Base-by-base conservation (phyloP, 2,329 filamentous ascomycete species). In the Ambrosiella xylebori region DNA sequence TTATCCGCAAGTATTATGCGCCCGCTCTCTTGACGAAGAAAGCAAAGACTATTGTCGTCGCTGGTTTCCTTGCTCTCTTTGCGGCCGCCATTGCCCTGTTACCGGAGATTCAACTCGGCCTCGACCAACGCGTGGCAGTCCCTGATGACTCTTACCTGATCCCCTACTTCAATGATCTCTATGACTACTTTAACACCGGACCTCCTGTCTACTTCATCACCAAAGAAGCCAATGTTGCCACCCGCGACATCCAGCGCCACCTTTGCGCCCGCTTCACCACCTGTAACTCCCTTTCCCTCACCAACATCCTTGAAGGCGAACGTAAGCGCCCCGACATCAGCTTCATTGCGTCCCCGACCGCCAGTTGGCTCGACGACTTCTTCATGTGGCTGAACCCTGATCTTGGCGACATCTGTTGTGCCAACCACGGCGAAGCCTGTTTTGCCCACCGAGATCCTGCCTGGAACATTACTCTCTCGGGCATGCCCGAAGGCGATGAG, bases 121-220 rank as follows among this genome's bases (percentile, higher is more conserved):
- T 98, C 36, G 93, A 98, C 66, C 93, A 98, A 71, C 83, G 93
- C 15, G 91, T 96, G 57, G 93, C 93, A 9, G 86, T 98, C 59
- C 93, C 93, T 0, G 87, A 86, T 63, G 90, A 88, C 65, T 97
- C 91, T 1, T 98, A 98, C 68, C 75, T 98, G 55, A 95, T 98
- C 62, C 81, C 86, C 8, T 98, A 95, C 70, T 98, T 98, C 71
- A 89, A 97, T 66, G 93, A 98, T 67, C 74, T 98, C 37, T 95
- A 96, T 68, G 82, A 82, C 61, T 98, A 98, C 68, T 85, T 97
- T 64, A 86, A 90, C 61, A 84, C 83, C 13, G 94, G 93, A 0
- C 91, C 93, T 54, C 93, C 93, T 0, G 89, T 98, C 7, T 98
- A 97, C 69, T 98, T 98, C 68, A 88, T 98, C 51, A 88, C 90